Conservation (phyloP, 805 yeast species). For the Myxozyma geophila region DNA sequence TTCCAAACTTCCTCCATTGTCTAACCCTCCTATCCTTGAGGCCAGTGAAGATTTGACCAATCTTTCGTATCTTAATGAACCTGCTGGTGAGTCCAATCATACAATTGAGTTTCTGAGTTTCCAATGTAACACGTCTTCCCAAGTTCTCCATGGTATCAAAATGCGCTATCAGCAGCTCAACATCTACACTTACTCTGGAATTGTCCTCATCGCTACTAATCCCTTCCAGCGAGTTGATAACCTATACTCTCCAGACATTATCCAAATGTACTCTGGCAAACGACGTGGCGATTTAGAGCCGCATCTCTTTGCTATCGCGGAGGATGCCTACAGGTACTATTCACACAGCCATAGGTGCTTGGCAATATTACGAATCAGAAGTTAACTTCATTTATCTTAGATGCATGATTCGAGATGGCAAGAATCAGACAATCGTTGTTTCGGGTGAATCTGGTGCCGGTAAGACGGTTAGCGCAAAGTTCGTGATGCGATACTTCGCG, state of each 20-base stretch:
- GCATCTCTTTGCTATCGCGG: slow-evolving; percentile 95
- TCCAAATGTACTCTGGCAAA: slow-evolving; percentile 92
- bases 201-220: slow-evolving; percentile 92
- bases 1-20: slow-evolving; percentile 72
- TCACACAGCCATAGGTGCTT: background rate
- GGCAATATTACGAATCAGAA: too few relatives aligned
- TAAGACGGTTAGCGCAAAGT: slow-evolving; percentile 95
- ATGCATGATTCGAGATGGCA: slow-evolving; percentile 83
- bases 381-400: slow-evolving; percentile 44
- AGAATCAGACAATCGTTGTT: slow-evolving; percentile 94
- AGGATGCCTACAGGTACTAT: slow-evolving; percentile 71
- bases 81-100: slow-evolving; percentile 54
- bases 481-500: slow-evolving; percentile 96
- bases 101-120: background rate
- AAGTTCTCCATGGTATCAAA: slow-evolving; percentile 86
- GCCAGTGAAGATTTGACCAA: slow-evolving; percentile 94
- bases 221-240: slow-evolving; percentile 94
- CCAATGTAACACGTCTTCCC: background rate
- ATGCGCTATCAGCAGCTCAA: slow-evolving; percentile 86
- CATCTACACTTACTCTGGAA: slow-evolving; percentile 95
- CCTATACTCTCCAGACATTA: slow-evolving; percentile 86
- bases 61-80: slow-evolving; percentile 90
- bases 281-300: slow-evolving; percentile 95
- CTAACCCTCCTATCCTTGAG: slow-evolving; percentile 91
- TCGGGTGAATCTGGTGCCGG: slow-evolving; percentile 99